phyloP scores from a whole-genome alignment of 1,139 yeast species.

The Hyphopichia khmerensis region DNA sequence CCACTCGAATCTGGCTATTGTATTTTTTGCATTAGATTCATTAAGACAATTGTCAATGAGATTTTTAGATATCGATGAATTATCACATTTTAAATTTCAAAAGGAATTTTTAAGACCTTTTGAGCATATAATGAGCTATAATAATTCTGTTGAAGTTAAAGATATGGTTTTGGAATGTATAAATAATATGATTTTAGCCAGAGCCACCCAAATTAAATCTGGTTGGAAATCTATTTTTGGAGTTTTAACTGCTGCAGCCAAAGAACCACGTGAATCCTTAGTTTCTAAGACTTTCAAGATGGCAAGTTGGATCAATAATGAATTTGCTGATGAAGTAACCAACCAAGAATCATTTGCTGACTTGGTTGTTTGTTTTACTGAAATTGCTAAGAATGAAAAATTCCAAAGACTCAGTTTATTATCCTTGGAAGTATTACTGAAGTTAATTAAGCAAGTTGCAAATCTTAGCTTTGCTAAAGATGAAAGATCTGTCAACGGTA shows the following conservation, averaged over 20 bases:
- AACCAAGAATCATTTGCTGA: slow-evolving; percentile 74
- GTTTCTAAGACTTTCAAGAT: slow-evolving; percentile 65
- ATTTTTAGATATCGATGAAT: slow-evolving; percentile 89
- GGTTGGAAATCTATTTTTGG: slow-evolving; percentile 94
- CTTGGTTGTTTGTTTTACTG: slow-evolving; percentile 74
- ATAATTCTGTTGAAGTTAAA: slow-evolving; percentile 68
- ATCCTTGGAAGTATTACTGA: slow-evolving; percentile 73
- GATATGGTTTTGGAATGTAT: slow-evolving; percentile 91
- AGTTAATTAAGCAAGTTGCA: slow-evolving; percentile 61
- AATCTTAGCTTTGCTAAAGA: slow-evolving; percentile 27
- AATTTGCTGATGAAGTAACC: slow-evolving; percentile 62
- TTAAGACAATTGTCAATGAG: slow-evolving; percentile 89
- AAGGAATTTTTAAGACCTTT: slow-evolving; percentile 92
- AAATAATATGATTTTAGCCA: slow-evolving; percentile 78
- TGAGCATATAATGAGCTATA: slow-evolving; percentile 71
- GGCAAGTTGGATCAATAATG: slow-evolving; percentile 61
- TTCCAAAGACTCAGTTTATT: slow-evolving; percentile 81
- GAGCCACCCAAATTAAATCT: slow-evolving; percentile 73
- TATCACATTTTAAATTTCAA: slow-evolving; percentile 94
- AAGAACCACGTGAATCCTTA: slow-evolving; percentile 52
- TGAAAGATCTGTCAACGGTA: slow-evolving; percentile 4
- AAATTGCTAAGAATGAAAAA: slow-evolving; percentile 77
- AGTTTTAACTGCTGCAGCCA: slow-evolving; percentile 68
- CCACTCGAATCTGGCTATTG: slow-evolving; percentile 71
- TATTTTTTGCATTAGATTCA: slow-evolving; percentile 90